Conservation (phyloP, 306 rosid species). For the Malus fusca region DNA sequence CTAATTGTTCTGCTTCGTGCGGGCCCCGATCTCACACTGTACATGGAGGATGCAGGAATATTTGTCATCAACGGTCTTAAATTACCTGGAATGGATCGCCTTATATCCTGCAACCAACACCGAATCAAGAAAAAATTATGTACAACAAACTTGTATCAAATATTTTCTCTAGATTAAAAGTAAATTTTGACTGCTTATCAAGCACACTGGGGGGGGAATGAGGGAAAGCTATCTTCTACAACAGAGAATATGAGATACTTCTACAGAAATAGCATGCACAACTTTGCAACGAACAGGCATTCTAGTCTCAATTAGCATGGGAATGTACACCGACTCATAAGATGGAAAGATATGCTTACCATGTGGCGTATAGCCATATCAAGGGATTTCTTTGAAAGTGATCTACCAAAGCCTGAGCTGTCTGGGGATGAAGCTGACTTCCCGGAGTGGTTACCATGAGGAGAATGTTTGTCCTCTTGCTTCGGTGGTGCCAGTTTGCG, state of each 20-base stretch:
- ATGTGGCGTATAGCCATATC: constrained; percentile 98
- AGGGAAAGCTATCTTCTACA: not conserved
- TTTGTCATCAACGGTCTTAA: constrained; percentile 91
- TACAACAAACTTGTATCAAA: not conserved
- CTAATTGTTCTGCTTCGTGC: constrained; percentile 74
- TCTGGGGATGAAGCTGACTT: constrained; percentile 82
- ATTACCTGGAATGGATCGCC: constrained; percentile 82
- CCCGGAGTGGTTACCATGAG: constrained; percentile 66
- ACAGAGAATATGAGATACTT: not conserved
- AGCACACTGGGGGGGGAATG: not conserved
- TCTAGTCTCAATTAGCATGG: not conserved
- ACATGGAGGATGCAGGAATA: constrained; percentile 94
- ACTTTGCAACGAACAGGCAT: not conserved
- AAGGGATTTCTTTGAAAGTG: constrained; percentile 92
- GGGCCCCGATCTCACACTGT: constrained; percentile 86
- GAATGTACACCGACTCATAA: not conserved
- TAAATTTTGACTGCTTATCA: not conserved
- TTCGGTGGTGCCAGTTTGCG: constrained; percentile 83
- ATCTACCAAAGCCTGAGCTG: constrained; percentile 84
- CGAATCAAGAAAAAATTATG: not conserved
- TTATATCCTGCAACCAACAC: constrained; percentile 61
- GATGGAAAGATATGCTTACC: constrained; percentile 38
- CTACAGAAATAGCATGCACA: not conserved
- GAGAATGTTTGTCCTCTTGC: constrained; percentile 75
- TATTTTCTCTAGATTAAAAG: not conserved